phyloP scores from a whole-genome alignment of 2,329 filamentous ascomycete species.

The Diaporthe citrichinensis region DNA sequence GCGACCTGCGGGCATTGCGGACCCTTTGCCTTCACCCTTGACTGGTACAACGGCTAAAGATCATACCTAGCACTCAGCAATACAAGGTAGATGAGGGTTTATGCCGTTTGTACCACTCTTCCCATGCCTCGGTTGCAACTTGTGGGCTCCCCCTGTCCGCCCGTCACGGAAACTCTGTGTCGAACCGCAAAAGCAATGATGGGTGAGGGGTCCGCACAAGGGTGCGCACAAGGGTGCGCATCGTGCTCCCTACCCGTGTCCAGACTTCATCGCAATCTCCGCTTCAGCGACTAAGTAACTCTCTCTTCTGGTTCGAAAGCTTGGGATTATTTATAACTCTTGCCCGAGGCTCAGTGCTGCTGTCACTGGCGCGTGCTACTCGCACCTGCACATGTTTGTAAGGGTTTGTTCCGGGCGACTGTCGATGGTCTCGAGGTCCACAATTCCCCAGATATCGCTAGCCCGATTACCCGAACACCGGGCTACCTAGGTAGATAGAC shows the following conservation, averaged over 20 bases:
- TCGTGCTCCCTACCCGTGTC: not conserved
- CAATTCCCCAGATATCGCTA: not conserved
- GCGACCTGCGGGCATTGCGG: not conserved
- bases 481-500: not conserved
- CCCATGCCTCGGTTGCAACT: slow-evolving; percentile 14
- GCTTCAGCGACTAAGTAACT: not conserved
- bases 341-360: not conserved
- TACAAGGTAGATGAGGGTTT: not conserved
- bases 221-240: no score
- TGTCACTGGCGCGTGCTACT: no score
- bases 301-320: not conserved
- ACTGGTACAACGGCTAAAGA: not conserved
- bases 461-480: not conserved
- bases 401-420: no score
- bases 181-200: not conserved
- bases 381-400: no score
- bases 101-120: not conserved
- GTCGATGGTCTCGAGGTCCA: slow-evolving; percentile 1
- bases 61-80: not conserved
- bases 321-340: not conserved
- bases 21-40: not conserved
- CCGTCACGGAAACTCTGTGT: not conserved
- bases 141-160: not conserved
- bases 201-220: not conserved
- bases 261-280: slow-evolving; percentile 7